These are phyloP conservation scores for Centrapalus pauciflorus DNA, from an alignment of 129 eudicot genomes.

Conservation along the genomic window DNA sequence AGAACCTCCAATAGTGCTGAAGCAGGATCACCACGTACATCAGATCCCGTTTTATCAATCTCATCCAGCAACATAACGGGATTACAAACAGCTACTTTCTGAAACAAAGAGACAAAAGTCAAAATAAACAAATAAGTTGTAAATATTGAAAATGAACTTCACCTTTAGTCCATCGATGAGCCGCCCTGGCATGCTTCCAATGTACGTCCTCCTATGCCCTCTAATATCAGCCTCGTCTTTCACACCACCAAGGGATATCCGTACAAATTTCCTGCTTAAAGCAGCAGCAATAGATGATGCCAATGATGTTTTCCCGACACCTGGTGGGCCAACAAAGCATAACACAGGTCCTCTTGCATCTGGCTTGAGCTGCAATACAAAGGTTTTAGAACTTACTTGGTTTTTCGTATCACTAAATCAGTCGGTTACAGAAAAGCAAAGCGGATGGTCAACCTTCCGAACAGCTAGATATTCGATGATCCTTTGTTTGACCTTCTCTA, in stretches of 20 bases:
- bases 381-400: slow-evolving; percentile 4
- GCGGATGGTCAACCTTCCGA: slow-evolving; percentile 62
- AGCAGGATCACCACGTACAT: slow-evolving; percentile 97
- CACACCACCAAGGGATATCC: slow-evolving; percentile 98
- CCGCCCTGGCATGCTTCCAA: slow-evolving; percentile 99
- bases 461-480: slow-evolving; percentile 95
- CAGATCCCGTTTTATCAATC: slow-evolving; percentile 98
- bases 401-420: neutral
- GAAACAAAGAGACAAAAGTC: neutral
- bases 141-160: slow-evolving; percentile 1
- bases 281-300: slow-evolving; percentile 99
- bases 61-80: slow-evolving; percentile 97
- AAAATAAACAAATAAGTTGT: neutral
- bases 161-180: slow-evolving; percentile 97
- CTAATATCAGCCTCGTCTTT: slow-evolving; percentile 99
- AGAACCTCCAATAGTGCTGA: slow-evolving; percentile 98
- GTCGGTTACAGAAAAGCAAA: neutral
- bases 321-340: slow-evolving; percentile 99
- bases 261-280: slow-evolving; percentile 81
- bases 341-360: slow-evolving; percentile 93
- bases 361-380: slow-evolving; percentile 76
- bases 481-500: slow-evolving; percentile 90
- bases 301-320: slow-evolving; percentile 97
- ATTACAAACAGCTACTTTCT: slow-evolving; percentile 92
- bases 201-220: slow-evolving; percentile 95